These are phyloP conservation scores for Yamadazyma jaroonii DNA, from an alignment of 1,139 yeast genomes.

Conservation along the genomic window DNA sequence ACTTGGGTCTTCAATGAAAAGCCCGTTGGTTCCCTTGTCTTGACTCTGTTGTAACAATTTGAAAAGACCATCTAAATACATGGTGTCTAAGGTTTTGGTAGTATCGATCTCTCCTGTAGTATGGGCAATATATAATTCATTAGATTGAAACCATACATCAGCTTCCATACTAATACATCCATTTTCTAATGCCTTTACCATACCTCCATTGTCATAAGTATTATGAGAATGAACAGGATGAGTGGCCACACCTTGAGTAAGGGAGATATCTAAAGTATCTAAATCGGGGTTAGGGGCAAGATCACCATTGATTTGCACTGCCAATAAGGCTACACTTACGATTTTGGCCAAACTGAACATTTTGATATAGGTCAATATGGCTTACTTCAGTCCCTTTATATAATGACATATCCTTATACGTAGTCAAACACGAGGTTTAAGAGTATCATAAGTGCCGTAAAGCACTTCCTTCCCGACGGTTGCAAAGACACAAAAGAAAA, in stretches of 20 bases:
- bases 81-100: conserved; percentile 40
- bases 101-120: conserved; percentile 44
- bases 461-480: too few species aligned
- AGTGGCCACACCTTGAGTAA: conserved; percentile 41
- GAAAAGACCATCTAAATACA: conserved; percentile 55
- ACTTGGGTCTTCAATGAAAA: conserved; percentile 36
- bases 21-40: conserved; percentile 23
- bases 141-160: conserved; percentile 54
- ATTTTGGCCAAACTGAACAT: too few species aligned
- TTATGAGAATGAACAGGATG: conserved; percentile 68
- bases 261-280: conserved; percentile 2
- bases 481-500: too few species aligned
- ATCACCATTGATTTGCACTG: neutral
- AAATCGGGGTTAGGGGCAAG: conserved; percentile 7
- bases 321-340: too few species aligned
- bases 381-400: too few species aligned
- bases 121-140: conserved; percentile 65
- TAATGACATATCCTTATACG: too few species aligned
- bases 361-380: too few species aligned
- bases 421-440: too few species aligned
- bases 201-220: conserved; percentile 70
- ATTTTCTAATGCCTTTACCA: conserved; percentile 54
- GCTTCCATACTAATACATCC: conserved; percentile 69
- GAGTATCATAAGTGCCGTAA: too few species aligned
- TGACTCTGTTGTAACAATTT: conserved; percentile 47